A percentile compares a stretch with the other conserved stretches of the same genome.
phyloP scores from a whole-genome alignment of 2,329 filamentous ascomycete species.

The Fonsecaea multimorphosa region DNA sequence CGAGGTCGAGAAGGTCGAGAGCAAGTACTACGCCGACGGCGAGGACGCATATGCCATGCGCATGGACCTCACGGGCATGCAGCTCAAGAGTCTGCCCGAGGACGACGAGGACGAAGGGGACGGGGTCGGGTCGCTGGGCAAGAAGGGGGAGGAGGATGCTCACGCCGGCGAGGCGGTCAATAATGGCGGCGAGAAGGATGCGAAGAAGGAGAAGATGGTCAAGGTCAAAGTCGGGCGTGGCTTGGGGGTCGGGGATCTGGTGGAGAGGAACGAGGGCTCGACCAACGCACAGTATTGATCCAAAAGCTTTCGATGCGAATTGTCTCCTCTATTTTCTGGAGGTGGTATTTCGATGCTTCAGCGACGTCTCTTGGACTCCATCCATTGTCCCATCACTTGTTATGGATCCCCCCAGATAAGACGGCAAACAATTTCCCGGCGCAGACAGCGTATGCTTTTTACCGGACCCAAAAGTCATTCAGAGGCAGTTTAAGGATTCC shows the following conservation, averaged over 20 bases:
- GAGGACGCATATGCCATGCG: constrained; percentile 96
- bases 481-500: not conserved
- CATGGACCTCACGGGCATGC: constrained; percentile 71
- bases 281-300: constrained; percentile 31
- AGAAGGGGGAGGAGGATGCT: constrained; percentile 53
- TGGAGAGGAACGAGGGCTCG: constrained; percentile 54
- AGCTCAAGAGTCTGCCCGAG: constrained; percentile 53
- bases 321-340: not conserved
- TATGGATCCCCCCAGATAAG: not conserved
- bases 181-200: constrained; percentile 64
- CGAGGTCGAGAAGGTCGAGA: constrained; percentile 78
- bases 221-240: constrained; percentile 84
- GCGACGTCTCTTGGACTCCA: not conserved
- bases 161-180: constrained; percentile 63
- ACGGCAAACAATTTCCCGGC: not conserved
- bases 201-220: constrained; percentile 67
- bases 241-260: constrained; percentile 72
- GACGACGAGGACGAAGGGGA: constrained; percentile 69
- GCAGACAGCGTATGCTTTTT: not conserved
- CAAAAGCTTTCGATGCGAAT: no score
- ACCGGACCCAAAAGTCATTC: not conserved
- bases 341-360: not conserved
- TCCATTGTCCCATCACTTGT: not conserved
- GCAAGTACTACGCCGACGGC: constrained; percentile 95
- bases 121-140: constrained; percentile 66